These are phyloP conservation scores for Globisporangium spiculum DNA, from an alignment of 352 stramenopile genomes.

Conservation along the genomic window DNA sequence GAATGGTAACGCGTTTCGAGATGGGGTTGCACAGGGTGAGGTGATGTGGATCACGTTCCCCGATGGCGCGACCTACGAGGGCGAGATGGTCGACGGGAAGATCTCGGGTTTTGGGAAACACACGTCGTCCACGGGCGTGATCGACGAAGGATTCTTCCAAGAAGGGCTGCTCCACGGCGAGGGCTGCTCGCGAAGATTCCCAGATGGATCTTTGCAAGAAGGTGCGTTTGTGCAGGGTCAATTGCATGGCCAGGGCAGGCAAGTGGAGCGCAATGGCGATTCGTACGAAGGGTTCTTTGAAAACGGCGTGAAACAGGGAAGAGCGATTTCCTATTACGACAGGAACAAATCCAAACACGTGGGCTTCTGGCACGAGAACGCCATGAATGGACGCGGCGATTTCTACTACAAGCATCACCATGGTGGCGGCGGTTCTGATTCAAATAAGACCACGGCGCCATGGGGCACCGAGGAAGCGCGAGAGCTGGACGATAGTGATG, in stretches of 20 bases:
- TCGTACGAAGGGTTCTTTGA: conserved; percentile 68
- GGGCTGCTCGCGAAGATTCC: conserved; percentile 40
- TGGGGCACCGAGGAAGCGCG: not conserved
- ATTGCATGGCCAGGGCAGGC: conserved; percentile 37
- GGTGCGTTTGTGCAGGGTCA: conserved; percentile 47
- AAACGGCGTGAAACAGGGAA: conserved; percentile 38
- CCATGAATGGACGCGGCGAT: conserved; percentile 56
- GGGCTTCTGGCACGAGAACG: conserved; percentile 67
- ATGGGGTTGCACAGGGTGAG: conserved; percentile 47
- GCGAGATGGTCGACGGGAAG: conserved; percentile 57
- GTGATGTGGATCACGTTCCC: conserved; percentile 49
- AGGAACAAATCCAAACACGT: conserved; percentile 39
- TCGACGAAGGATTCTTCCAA: conserved; percentile 64
- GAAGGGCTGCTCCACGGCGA: conserved; percentile 55
- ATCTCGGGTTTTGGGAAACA: conserved; percentile 56
- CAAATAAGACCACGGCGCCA: not conserved
- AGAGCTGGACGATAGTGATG: not conserved
- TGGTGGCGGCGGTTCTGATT: not conserved
- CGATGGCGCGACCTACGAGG: conserved; percentile 62
- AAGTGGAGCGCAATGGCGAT: conserved; percentile 43
- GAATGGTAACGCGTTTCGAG: conserved; percentile 46
- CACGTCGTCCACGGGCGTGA: conserved; percentile 54
- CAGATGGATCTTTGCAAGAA: conserved; percentile 43
- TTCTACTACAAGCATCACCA: conserved; percentile 33
- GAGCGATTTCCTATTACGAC: conserved; percentile 38